phyloP scores from a whole-genome alignment of 805 yeast species.

The Dipodascopsis tothii region DNA sequence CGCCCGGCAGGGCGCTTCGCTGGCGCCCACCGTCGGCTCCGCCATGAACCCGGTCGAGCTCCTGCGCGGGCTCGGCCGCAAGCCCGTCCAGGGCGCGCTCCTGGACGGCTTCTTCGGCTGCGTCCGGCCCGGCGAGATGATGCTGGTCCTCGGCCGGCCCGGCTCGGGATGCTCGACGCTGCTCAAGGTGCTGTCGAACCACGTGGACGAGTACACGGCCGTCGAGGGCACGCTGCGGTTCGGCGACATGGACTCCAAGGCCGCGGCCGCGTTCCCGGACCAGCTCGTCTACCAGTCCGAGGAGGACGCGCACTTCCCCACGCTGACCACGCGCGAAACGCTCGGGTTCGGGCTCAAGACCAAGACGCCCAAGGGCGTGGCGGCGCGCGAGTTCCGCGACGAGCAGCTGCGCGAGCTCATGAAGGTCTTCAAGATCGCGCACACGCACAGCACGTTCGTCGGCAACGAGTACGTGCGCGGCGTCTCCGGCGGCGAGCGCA shows the following conservation, averaged over 20 bases:
- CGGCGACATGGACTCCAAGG: conserved; percentile 51
- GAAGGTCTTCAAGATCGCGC: conserved; percentile 39
- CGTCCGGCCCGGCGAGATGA: conserved; percentile 53
- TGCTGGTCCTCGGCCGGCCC: conserved; percentile 66
- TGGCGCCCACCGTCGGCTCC: not conserved
- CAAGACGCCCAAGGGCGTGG: conserved; percentile 52
- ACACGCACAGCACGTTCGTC: conserved; percentile 39
- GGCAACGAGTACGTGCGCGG: conserved; percentile 47
- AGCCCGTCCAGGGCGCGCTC: too few relatives aligned
- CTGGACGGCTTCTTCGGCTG: conserved; percentile 51
- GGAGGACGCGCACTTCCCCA: conserved; percentile 68
- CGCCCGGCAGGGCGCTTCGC: not conserved
- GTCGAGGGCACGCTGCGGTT: conserved; percentile 51
- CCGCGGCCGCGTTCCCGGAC: conserved; percentile 32
- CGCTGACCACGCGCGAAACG: conserved; percentile 67
- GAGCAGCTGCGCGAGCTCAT: conserved; percentile 69
- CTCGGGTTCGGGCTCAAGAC: conserved; percentile 61
- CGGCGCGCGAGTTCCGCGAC: conserved; percentile 50
- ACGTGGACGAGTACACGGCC: conserved; percentile 26
- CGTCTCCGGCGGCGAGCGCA: conserved; percentile 62
- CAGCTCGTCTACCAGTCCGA: not conserved
- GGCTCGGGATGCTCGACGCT: conserved; percentile 74
- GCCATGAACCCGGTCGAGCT: not conserved
- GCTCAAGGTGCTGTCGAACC: conserved; percentile 39
- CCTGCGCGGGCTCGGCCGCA: too few relatives aligned